Percentiles rank a stretch among this genome's conserved stretches.
Conservation (phyloP, 106 monocot genomes). For the Dendrobium chrysotoxum region DNA sequence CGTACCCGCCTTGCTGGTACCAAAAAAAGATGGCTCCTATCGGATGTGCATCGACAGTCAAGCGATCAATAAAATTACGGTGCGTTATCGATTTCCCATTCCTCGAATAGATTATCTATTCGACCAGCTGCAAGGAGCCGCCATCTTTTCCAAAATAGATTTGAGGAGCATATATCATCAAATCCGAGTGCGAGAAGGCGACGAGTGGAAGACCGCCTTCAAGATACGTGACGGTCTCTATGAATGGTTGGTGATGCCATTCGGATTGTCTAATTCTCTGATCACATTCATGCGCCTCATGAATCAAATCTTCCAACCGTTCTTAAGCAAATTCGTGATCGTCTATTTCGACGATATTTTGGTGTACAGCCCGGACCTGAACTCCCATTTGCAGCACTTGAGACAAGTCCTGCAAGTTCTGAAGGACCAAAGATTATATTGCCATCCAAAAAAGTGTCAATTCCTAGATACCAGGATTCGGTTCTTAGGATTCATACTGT, state of each 20-base stretch:
- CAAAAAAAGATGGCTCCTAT: not conserved
- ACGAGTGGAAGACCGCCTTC: not conserved
- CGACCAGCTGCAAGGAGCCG: not conserved
- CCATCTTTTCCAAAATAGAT: not conserved
- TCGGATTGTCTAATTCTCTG: not conserved
- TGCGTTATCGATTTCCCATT: not conserved
- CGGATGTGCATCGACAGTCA: not conserved
- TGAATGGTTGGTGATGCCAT: not conserved
- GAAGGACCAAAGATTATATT: not conserved
- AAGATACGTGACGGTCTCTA: not conserved
- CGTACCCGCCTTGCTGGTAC: not conserved
- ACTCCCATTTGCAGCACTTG: not conserved
- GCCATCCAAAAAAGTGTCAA: conserved; percentile 3
- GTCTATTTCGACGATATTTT: conserved; percentile 11
- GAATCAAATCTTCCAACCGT: not conserved
- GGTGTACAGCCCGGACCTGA: not conserved
- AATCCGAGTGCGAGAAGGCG: not conserved
- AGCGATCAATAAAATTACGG: not conserved
- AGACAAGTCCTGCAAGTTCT: not conserved
- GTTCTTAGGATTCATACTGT: conserved; percentile 2
- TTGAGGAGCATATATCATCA: not conserved
- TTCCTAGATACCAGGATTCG: not conserved
- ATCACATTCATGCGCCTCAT: conserved; percentile 1
- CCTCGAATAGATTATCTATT: not conserved
- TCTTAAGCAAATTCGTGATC: not conserved